Percentiles rank a stretch among this genome's conserved stretches.
These are phyloP conservation scores for Xylaria intraflava DNA, from an alignment of 495 filamentous ascomycete species.

Conservation along the genomic window DNA sequence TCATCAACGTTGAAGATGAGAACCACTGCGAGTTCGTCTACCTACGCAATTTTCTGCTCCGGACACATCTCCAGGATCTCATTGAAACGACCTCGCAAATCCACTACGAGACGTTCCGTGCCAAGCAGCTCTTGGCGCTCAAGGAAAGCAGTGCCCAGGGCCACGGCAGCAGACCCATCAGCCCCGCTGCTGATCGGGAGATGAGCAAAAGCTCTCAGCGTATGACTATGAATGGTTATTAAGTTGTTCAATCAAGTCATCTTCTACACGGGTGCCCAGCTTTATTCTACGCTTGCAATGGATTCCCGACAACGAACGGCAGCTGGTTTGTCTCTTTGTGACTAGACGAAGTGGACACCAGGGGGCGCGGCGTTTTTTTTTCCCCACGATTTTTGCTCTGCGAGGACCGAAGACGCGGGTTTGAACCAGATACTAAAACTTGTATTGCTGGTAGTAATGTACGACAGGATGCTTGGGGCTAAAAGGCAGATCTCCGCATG, in stretches of 20 bases:
- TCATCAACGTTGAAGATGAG: constrained; percentile 99
- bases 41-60: constrained; percentile 93
- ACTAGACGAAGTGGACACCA: background rate
- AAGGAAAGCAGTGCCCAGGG: constrained; percentile 94
- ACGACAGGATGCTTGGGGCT: constrained; percentile 6
- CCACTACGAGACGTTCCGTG: constrained; percentile 99
- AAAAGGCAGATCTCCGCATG: constrained; percentile 19
- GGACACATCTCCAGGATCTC: constrained; percentile 93
- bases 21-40: constrained; percentile 99
- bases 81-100: constrained; percentile 99
- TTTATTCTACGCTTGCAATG: background rate
- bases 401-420: constrained; percentile 10
- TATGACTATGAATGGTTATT: constrained; percentile 98
- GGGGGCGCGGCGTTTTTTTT: constrained; percentile 4
- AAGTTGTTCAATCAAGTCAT: constrained; percentile 24
- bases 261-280: constrained; percentile 9
- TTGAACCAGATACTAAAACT: constrained; percentile 19
- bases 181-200: constrained; percentile 86
- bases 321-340: background rate
- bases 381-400: constrained; percentile 6
- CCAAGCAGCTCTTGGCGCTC: constrained; percentile 93
- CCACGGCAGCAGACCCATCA: constrained; percentile 87
- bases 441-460: constrained; percentile 11
- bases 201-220: constrained; percentile 93
- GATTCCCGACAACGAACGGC: background rate